Conservation (phyloP, 148 eudicot species). For the Pouteria glomerata region DNA sequence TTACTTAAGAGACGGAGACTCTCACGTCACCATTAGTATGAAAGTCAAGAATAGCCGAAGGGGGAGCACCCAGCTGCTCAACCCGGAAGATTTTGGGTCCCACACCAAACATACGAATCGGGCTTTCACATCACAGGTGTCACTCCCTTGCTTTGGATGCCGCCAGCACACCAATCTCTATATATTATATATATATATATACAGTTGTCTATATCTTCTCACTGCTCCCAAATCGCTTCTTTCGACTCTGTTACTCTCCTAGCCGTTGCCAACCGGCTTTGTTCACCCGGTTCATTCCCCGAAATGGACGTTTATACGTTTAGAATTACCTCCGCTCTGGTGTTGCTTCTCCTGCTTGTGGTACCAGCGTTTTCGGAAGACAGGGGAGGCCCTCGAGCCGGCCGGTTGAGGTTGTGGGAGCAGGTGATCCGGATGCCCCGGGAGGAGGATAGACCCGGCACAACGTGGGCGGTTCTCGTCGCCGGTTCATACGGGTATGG, state of each 20-base stretch:
- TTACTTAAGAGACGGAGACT: background rate
- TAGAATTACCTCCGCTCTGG: too few relatives aligned
- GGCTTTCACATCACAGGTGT: too few relatives aligned
- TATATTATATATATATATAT: background rate
- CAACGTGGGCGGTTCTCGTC: constrained; percentile 26
- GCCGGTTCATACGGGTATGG: constrained; percentile 26
- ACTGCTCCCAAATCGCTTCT: background rate
- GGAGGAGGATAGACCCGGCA: constrained; percentile 13
- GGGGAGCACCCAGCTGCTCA: background rate
- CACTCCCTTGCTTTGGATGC: constrained; percentile 8
- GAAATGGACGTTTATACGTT: background rate
- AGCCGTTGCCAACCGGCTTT: background rate
- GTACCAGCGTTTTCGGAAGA: background rate
- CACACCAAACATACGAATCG: background rate
- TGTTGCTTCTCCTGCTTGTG: constrained; percentile 9
- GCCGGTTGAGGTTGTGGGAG: constrained; percentile 9
- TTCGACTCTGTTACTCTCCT: background rate
- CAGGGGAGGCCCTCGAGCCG: background rate
- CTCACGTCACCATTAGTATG: background rate
- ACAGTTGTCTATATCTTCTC: background rate
- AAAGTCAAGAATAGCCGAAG: background rate
- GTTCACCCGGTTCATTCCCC: constrained; percentile 4
- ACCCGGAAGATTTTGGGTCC: background rate
- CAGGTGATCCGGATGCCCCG: constrained; percentile 20
- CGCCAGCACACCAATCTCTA: background rate